Percentiles rank a stretch among this genome's conserved stretches.
These are phyloP conservation scores for Penicillium digitatum DNA, from an alignment of 2,329 filamentous ascomycete species.

Conservation along the genomic window DNA sequence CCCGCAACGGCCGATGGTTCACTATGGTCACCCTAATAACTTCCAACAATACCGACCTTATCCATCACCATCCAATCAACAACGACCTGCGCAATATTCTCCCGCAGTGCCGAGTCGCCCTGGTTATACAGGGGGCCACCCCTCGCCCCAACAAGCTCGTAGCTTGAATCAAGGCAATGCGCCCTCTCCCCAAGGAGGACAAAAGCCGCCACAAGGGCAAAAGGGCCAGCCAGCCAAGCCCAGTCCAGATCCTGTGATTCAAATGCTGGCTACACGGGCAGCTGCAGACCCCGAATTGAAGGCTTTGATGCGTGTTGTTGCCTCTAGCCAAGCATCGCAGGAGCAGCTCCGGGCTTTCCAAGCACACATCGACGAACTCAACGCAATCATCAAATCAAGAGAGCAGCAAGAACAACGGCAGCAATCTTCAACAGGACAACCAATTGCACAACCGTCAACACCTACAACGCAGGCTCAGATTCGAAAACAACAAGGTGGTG, in stretches of 20 bases:
- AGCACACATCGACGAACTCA: slow-evolving; percentile 50
- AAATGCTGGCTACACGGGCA: slow-evolving; percentile 51
- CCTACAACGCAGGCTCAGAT: slow-evolving; percentile 20
- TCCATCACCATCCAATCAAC: slow-evolving; percentile 27
- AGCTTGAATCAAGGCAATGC: slow-evolving; percentile 23
- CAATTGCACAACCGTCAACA: slow-evolving; percentile 9
- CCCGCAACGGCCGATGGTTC: slow-evolving; percentile 41
- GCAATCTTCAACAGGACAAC: slow-evolving; percentile 16
- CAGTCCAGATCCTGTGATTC: slow-evolving; percentile 50
- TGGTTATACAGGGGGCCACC: slow-evolving; percentile 25
- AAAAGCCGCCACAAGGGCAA: slow-evolving; percentile 29
- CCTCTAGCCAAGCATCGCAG: slow-evolving; percentile 47
- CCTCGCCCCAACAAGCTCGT: slow-evolving; percentile 21
- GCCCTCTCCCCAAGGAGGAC: slow-evolving; percentile 23
- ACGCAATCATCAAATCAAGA: slow-evolving; percentile 47
- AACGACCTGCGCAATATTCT: slow-evolving; percentile 27
- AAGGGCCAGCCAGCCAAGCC: slow-evolving; percentile 40
- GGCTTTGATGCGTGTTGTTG: slow-evolving; percentile 50
- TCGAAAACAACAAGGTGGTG: slow-evolving; percentile 27
- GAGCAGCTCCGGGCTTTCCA: slow-evolving; percentile 50
- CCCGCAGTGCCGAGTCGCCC: slow-evolving; percentile 27
- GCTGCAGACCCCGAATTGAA: slow-evolving; percentile 49
- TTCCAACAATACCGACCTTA: slow-evolving; percentile 44
- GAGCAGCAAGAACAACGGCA: slow-evolving; percentile 40
- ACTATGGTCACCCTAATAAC: slow-evolving; percentile 40